Base-by-base conservation (phyloP, 2,329 filamentous ascomycete species). In the Basipetospora sp. region DNA sequence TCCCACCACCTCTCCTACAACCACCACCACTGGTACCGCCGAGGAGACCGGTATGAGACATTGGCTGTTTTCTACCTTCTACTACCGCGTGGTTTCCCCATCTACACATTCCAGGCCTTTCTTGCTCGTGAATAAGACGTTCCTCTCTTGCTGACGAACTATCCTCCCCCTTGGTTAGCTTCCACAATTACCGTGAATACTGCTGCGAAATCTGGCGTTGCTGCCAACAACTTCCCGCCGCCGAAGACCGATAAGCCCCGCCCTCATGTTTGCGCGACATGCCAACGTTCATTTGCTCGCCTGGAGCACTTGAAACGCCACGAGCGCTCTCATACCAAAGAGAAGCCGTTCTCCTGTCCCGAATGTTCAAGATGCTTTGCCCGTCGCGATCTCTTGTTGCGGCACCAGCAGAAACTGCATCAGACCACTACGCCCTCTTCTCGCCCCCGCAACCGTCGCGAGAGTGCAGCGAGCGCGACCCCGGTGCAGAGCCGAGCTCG, bases 391-490 rank as follows among this genome's bases (percentile, higher is more conserved):
- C 62, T 98, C 47, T 70, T 98, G 39, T 65, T 98, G 47, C 77
- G 90, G 42, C 90, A 98, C 60, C 90, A 98, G 68, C 90, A 98
- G 67, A 98, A 98, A 67, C 72, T 98, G 34, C 90, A 98, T 56
- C 85, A 93, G 69, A 85, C 85, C 18, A 83, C 84, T 10, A 86
- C 86, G 0, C 82, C 90, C 5, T 86, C 86, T 5, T 80, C 86
- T 32, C 76, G 87, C 43, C 86, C 87, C 32, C 77, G 87, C 49
- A 87, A 85, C 48, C 80, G 88, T 47, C 75, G 90, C 46, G 90
- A 96, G 62, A 96, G 90, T 57, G 81, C 80, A 43, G 84, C 80
- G 39, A 74, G 80, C 43, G 75, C 77, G 8, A 67, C 71, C 5
- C 71, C 74, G 11, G 71, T 69, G 22, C 66, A 77, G 45, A 80